Evolutionary conservation across 2,329 filamentous ascomycete species (phyloP), one percentile per base, ranked within the genome.

Genomic region (Fusarium penzigii): DNA sequence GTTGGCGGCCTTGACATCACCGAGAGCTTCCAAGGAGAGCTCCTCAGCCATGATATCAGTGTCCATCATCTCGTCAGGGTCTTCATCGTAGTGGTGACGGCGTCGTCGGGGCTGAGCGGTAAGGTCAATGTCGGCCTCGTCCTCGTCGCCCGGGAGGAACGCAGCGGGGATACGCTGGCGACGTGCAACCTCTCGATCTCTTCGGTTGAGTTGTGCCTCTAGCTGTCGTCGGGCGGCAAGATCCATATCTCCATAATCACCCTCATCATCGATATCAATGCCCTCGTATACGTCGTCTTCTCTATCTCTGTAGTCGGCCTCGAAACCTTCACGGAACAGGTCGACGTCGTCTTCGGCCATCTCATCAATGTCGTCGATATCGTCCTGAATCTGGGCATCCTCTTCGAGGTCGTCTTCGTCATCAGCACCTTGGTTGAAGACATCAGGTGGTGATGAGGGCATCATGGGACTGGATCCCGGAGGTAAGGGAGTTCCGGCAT

Each of bases 21-120:
- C 86, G 40, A 99, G 79, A 12, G 90, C 91, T 72, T 97, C 93
- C 0, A 97, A 82, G 2, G 92, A 92, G 17, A 99, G 82, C 71
- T 97, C 92, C 70, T 96, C 93, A 58, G 95, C 90, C 89, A 97
- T 93, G 58, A 96, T 92, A 67, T 97, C 91, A 44, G 88, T 90
- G 52, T 87, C 90, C 85, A 96, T 92, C 56, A 92, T 88, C 61
- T 96, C 92, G 60, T 97, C 92, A 12, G 88, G 86, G 39, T 96
- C 92, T 72, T 99, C 95, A 59, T 99, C 94, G 67, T 97, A 99
- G 63, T 89, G 85, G 72, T 94, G 90, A 62, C 94, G 86, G 47
- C 90, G 86, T 60, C 93, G 86, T 49, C 92, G 86, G 17, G 90
- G 91, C 70, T 96, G 92, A 25, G 87, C 85, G 17, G 91, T 91